Evolutionary conservation across 2,329 filamentous ascomycete species (phyloP), one percentile per base, ranked within the genome.

Genomic region (Microsporum audouinii): DNA sequence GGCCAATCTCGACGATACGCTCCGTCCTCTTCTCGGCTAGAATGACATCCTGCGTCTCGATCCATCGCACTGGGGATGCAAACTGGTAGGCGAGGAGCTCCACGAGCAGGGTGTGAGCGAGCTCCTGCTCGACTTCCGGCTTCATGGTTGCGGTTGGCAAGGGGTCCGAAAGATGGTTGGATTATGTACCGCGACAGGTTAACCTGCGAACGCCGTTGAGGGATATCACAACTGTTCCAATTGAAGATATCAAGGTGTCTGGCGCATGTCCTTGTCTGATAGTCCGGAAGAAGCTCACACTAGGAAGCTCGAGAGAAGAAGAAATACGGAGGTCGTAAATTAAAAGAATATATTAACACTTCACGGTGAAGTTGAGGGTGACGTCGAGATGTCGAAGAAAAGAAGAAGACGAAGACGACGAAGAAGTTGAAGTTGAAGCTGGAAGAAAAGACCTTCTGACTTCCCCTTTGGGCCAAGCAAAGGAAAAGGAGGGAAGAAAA

Each of bases 71-170:
- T 58, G 94, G 94, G 60, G 92, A 97, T 70, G 94, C 94, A 77
- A 99, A 99, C 76, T 99, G 94, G 78, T 97, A 99, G 80, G 94
- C 94, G 69, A 99, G 86, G 66, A 99, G 89, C 86, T 99, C 94
- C 67, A 99, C 89, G 74, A 99, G 88, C 78, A 99, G 85, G 68
- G 92, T 97, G 78, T 99, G 92, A 73, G 94, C 88, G 77, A 99
- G 89, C 82, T 99, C 94, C 79, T 99, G 94, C 86, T 99, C 92
- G 77, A 97, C 83, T 84, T 99, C 94, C 76, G 94, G 94, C 82
- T 89, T 89, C 92, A 97, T 97, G 70, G 71, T 87, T 79, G 63
- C 14, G 29, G 31, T 5, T 29, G 34, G 53, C 14, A 38, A 27
- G 55, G 33, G 34, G 27, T 43, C n/a, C 7, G 14, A 7, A 17